Conservation (phyloP, 2,329 filamentous ascomycete genomes). For the Trematosphaeria pertusa region DNA sequence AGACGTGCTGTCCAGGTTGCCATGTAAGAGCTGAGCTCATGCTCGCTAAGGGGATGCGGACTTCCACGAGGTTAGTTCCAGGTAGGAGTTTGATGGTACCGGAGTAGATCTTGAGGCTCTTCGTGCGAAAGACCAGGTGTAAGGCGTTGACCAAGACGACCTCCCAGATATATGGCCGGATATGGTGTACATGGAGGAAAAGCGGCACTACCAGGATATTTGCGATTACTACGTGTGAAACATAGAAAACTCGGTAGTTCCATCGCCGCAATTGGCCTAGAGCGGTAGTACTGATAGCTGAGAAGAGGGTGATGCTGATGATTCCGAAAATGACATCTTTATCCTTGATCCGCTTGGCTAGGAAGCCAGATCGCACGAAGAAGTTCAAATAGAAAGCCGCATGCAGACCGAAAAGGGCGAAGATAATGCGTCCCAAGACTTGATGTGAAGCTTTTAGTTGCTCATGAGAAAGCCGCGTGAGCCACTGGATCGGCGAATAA, state of each 20-base stretch:
- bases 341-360: slow-evolving; percentile 62
- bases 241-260: slow-evolving; percentile 63
- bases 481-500: slow-evolving; percentile 58
- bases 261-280: slow-evolving; percentile 54
- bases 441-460: slow-evolving; percentile 64
- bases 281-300: slow-evolving; percentile 57
- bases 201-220: slow-evolving; percentile 56
- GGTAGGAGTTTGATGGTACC: slow-evolving; percentile 50
- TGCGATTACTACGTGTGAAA: slow-evolving; percentile 61
- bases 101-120: slow-evolving; percentile 42
- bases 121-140: slow-evolving; percentile 50
- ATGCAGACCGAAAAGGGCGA: slow-evolving; percentile 60
- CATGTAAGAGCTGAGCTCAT: slow-evolving; percentile 38
- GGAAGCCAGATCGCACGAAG: slow-evolving; percentile 59
- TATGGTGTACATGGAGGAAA: slow-evolving; percentile 63
- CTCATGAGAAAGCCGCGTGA: slow-evolving; percentile 63
- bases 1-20: slow-evolving; percentile 57
- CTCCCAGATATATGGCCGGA: slow-evolving; percentile 62
- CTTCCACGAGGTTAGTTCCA: slow-evolving; percentile 52
- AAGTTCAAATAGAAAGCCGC: slow-evolving; percentile 64
- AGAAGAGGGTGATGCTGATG: slow-evolving; percentile 54
- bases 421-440: slow-evolving; percentile 63
- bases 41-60: slow-evolving; percentile 48
- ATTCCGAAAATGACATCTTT: slow-evolving; percentile 66
- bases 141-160: slow-evolving; percentile 54